phyloP scores from a whole-genome alignment of 371 early-diverging fungal species.

The Syncephalis plumigaleata region DNA sequence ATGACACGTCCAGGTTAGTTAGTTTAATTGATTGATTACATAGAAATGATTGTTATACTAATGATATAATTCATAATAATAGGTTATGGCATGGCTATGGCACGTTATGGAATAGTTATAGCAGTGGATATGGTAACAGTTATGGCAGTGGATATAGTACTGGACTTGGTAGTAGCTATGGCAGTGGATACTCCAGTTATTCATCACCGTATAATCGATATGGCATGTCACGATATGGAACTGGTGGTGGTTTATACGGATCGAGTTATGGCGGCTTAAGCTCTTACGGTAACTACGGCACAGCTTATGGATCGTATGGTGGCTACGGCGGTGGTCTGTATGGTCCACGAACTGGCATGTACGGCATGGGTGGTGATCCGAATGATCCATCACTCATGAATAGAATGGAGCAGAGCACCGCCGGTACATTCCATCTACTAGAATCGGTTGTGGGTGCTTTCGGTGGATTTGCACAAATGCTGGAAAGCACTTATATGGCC shows the following conservation, averaged over 20 bases:
- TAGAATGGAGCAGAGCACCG: constrained; percentile 69
- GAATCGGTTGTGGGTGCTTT: constrained; percentile 86
- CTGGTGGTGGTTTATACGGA: constrained; percentile 16
- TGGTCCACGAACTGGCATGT: constrained; percentile 19
- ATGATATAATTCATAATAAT: not conserved
- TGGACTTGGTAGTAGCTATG: not conserved
- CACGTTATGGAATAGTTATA: not conserved
- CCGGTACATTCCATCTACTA: constrained; percentile 76
- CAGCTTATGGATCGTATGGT: constrained; percentile 23
- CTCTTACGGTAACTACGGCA: constrained; percentile 19
- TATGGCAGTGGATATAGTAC: constrained; percentile 1
- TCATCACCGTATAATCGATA: not conserved
- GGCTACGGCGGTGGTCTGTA: constrained; percentile 20
- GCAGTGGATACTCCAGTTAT: not conserved
- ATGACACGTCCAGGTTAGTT: constrained; percentile 4
- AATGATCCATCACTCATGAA: constrained; percentile 34
- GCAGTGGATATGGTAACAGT: not conserved
- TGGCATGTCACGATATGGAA: not conserved
- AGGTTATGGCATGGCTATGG: not conserved
- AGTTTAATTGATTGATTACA: not conserved
- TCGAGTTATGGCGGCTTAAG: constrained; percentile 12
- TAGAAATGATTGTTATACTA: not conserved
- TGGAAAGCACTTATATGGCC: constrained; percentile 90
- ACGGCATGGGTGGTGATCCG: constrained; percentile 17
- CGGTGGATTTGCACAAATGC: constrained; percentile 92